Evolutionary conservation across 441 rosid species (phyloP).

Genomic region (Populus hybrid): DNA sequence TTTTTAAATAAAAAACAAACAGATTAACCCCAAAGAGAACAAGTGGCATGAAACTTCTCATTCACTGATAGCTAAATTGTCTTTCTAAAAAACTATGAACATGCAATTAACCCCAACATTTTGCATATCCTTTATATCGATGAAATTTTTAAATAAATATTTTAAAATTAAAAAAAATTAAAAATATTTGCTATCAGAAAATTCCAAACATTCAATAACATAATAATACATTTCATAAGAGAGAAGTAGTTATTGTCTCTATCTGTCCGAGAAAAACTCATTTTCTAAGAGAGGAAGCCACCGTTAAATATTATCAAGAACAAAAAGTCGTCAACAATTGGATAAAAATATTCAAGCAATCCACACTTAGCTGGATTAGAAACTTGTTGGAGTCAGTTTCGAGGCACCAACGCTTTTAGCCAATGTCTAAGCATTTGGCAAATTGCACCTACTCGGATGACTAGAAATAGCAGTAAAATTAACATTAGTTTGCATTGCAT

Average conservation of each 20-base stretch:
- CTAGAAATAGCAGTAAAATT: not conserved
- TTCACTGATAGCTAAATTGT: not conserved
- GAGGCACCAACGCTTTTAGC: not conserved
- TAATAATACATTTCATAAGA: too few species aligned
- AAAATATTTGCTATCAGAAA: too few species aligned
- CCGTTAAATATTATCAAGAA: not conserved
- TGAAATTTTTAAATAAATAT: too few species aligned
- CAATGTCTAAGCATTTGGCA: not conserved
- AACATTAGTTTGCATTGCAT: conserved; percentile 1
- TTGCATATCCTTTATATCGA: not conserved
- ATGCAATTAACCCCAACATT: not conserved
- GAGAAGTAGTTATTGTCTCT: too few species aligned
- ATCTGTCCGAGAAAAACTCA: too few species aligned
- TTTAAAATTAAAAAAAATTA: too few species aligned
- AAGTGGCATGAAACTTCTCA: too few species aligned
- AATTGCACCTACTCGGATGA: conserved; percentile 12
- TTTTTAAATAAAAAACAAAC: too few species aligned
- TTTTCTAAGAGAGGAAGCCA: not conserved
- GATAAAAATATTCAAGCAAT: not conserved
- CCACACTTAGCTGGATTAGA: not conserved
- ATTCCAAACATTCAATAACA: too few species aligned
- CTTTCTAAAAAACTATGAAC: not conserved
- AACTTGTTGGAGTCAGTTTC: not conserved
- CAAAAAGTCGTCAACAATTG: not conserved
- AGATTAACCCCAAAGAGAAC: too few species aligned